Evolutionary conservation across 2,329 filamentous ascomycete species (phyloP), one percentile per base, ranked within the genome.

Genomic region (Sphaerulina populicola): DNA sequence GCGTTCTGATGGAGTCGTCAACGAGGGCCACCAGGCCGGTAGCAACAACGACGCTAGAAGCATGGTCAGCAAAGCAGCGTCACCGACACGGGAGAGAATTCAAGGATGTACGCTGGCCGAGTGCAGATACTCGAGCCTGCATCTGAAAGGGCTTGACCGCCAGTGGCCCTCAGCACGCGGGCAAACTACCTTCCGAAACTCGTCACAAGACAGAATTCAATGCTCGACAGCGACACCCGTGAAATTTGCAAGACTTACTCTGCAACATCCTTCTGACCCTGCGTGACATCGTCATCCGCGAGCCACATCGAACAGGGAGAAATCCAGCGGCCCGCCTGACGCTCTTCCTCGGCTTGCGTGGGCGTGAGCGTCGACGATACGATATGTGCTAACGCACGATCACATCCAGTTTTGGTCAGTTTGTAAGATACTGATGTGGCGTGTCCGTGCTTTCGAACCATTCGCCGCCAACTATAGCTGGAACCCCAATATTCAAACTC

Each of bases 401-500:
- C 76, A 44, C 76, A 77, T 45, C 82, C 81, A 59, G 80, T 77
- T 58, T 85, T 82, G 57, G 88, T 74, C 31, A 97, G 80, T 63
- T 94, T 86, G 70, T 88, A 96, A 4, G 86, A 87, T 14, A 88
- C 77, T 45, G 82, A 77, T 48, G 77, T 75, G 49, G 77, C 71
- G 35, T 73, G 75, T 39, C 83, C 79, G 57, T 87, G 81, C 68
- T 81, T 82, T 66, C 85, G 82, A 40, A 78, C 72, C 44, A 84
- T 77, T 35, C 88, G 81, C 68, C 82, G 86, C 93, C 93, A 97
- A 47, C 80, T 74, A 69, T 97, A 97, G 49, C 75, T 78, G 60
- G 84, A 79, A 23, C 88, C 88, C 93, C 93, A 97, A 76, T 94
- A 95, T 65, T 91, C 85, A 63, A 94, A 96, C 49, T 89, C 86